Evolutionary conservation across 345 rosid genomes (phyloP), one percentile per base, ranked within the genome.

Genomic region (Sonneratia caseolaris): DNA sequence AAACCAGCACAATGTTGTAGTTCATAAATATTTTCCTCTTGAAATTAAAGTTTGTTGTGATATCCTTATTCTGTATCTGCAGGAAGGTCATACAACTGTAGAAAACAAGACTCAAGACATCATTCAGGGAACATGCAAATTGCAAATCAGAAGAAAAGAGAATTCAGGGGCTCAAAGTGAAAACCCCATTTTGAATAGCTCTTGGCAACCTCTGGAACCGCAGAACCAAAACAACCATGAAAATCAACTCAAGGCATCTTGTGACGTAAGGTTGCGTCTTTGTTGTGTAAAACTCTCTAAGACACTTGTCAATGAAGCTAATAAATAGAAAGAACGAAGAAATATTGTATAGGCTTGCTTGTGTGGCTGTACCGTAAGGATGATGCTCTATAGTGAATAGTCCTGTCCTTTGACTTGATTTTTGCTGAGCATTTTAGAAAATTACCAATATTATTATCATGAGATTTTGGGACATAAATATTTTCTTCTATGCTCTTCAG

Each of bases 181-280:
- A 72, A 75, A 57, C 42, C 74, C 77, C 35, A 82, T 80, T n/a
- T 70, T 72, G 35, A 87, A 69, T 74, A 81, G 80, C 74, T 72
- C 92, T 68, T 82, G 84, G 88, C 86, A 84, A 66, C 88, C 78
- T 76, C 68, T 57, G 57, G 82, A 73, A 51, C 80, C 77, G 13
- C 83, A 69, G 68, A 75, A 64, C 71, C 87, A 77, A 72, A 74
- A 79, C 82, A 79, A 86, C 80, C 96, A 80, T 47, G 97, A 92
- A 68, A 89, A 82, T 61, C 98, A 91, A 72, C 88, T 96, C 84
- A 96, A 96, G 89, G 99, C 99, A 73, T 92, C 99, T 71, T 97
- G 99, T 77, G 99, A 96, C 75, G 97, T 96, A 83, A 91, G 96
- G 88, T 85, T 87, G 82, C 88, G 82, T 80, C 79, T 77, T 59